Percentiles rank a stretch among this genome's conserved stretches.
Evolutionary conservation across 805 yeast species (phyloP).

Genomic region (Schizosaccharomyces osmophilus): DNA sequence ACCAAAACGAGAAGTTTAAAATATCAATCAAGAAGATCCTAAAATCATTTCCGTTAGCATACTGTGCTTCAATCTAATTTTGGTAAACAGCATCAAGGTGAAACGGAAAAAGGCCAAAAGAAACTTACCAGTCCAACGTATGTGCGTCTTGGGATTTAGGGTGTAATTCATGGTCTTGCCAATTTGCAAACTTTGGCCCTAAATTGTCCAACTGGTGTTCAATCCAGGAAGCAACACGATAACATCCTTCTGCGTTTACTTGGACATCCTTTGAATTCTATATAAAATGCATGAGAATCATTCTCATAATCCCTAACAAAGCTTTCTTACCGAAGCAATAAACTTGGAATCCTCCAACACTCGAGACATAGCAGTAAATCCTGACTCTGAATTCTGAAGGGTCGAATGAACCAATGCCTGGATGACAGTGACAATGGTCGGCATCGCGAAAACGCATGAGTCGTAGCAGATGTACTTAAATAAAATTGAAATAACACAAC

Average conservation of each 20-base stretch:
- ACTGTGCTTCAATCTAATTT: neutral
- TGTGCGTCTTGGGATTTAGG: constrained; percentile 1
- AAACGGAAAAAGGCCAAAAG: neutral
- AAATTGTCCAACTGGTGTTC: neutral
- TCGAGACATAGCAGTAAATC: neutral
- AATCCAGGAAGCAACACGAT: neutral
- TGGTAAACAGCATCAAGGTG: neutral
- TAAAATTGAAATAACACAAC: too few species aligned
- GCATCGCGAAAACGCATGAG: too few species aligned
- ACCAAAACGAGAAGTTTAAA: constrained; percentile 22
- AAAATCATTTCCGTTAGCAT: constrained; percentile 7
- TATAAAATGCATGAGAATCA: neutral
- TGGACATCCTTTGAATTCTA: neutral
- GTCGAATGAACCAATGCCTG: too few species aligned
- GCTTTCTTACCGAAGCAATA: neutral
- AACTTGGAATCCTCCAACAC: neutral
- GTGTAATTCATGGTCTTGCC: constrained; percentile 3
- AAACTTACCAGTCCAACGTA: constrained; percentile 5
- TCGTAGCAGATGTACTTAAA: too few species aligned
- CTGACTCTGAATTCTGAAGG: too few species aligned
- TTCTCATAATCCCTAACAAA: neutral
- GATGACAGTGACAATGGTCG: too few species aligned
- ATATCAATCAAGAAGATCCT: constrained; percentile 22
- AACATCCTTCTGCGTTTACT: neutral
- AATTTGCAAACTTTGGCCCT: neutral